Percentiles rank a stretch among this genome's conserved stretches.
Conservation (phyloP, 495 filamentous ascomycete genomes). For the Platismatia glauca region DNA sequence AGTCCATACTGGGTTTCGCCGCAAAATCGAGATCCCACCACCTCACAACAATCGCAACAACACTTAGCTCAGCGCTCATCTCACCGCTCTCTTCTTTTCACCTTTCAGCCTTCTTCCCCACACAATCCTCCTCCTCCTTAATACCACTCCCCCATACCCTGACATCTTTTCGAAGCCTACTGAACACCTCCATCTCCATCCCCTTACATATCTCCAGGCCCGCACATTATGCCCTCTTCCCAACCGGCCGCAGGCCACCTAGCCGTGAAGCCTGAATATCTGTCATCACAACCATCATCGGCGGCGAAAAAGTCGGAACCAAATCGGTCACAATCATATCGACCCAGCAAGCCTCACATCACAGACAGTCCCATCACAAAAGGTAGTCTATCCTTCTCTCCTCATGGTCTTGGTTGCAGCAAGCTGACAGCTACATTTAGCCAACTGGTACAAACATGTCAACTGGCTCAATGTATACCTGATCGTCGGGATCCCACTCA, state of each 20-base stretch:
- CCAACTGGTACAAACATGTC: conserved; percentile 95
- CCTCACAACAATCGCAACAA: not conserved
- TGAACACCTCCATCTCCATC: not conserved
- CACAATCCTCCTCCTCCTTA: not conserved
- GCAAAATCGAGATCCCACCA: not conserved
- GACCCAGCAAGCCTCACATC: conserved; percentile 49
- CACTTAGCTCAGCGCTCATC: not conserved
- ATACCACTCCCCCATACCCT: not conserved
- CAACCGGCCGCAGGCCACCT: conserved; percentile 25
- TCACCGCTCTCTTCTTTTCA: not conserved
- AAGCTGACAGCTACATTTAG: conserved; percentile 39
- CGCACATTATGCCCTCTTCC: conserved; percentile 24
- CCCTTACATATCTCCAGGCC: not conserved
- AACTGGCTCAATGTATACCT: conserved; percentile 89
- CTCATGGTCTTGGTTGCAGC: not conserved
- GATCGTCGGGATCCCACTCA: conserved; percentile 75
- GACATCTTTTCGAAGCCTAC: not conserved
- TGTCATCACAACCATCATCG: conserved; percentile 24
- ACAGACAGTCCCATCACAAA: conserved; percentile 50
- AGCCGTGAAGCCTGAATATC: conserved; percentile 26
- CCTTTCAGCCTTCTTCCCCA: not conserved
- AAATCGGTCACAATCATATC: conserved; percentile 25
- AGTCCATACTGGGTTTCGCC: not conserved
- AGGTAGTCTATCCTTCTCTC: not conserved
- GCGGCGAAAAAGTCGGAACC: conserved; percentile 27